Conservation (phyloP, 371 early-diverging fungal genomes). For the Apophysomyces trapeziformis region DNA sequence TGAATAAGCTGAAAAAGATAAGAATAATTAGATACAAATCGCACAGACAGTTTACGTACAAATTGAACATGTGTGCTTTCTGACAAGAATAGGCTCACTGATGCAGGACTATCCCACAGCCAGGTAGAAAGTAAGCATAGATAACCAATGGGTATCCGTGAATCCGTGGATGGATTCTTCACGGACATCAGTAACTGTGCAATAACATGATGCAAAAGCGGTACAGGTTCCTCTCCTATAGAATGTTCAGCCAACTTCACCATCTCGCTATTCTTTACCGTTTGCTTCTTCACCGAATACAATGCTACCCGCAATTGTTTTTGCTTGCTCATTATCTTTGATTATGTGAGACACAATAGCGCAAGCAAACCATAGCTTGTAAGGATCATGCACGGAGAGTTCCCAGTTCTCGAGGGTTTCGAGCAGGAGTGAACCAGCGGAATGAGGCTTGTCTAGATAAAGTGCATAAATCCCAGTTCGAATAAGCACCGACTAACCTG, state of each 20-base stretch:
- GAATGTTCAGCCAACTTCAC: background rate
- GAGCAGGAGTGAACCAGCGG: conserved; percentile 85
- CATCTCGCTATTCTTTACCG: conserved; percentile 27
- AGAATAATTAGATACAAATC: background rate
- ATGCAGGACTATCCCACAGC: conserved; percentile 80
- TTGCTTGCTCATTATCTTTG: conserved; percentile 71
- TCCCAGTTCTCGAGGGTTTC: conserved; percentile 81
- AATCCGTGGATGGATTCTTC: conserved; percentile 57
- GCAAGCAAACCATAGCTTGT: conserved; percentile 89
- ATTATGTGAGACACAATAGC: conserved; percentile 81
- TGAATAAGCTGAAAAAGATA: conserved; percentile 71
- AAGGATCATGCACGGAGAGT: conserved; percentile 73
- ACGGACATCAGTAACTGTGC: conserved; percentile 65
- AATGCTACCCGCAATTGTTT: conserved; percentile 75
- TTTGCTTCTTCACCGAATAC: conserved; percentile 75
- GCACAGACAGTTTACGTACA: conserved; percentile 51
- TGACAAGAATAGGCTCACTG: conserved; percentile 82
- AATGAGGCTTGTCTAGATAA: conserved; percentile 67
- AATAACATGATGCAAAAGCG: conserved; percentile 61
- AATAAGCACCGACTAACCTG: conserved; percentile 26
- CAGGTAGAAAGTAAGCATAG: conserved; percentile 76
- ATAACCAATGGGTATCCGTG: conserved; percentile 76
- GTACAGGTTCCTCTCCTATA: conserved; percentile 59
- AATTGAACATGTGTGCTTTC: conserved; percentile 90
- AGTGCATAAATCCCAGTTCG: background rate